These are phyloP conservation scores for Sporothrix luriei DNA, from an alignment of 2,329 filamentous ascomycete genomes.

Conservation along the genomic window DNA sequence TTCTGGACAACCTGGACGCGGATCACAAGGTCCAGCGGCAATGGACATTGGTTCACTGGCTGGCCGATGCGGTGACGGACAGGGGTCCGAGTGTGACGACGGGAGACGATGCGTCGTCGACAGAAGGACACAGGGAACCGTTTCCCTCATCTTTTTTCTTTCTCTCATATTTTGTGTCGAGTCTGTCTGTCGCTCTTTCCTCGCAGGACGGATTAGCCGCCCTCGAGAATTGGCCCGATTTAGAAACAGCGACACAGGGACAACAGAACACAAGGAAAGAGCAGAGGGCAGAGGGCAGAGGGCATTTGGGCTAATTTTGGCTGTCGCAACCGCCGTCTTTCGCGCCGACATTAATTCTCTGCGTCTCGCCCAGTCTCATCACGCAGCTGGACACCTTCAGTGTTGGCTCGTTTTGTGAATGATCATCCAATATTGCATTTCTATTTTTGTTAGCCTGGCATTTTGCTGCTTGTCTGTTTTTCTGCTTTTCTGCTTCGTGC, in stretches of 20 bases:
- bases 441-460: slow-evolving; percentile 34
- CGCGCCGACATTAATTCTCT: background rate
- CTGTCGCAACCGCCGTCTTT: slow-evolving; percentile 16
- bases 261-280: too few species aligned
- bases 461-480: background rate
- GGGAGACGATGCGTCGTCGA: background rate
- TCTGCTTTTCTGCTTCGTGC: background rate
- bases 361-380: slow-evolving; percentile 7
- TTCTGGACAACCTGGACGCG: slow-evolving; percentile 22
- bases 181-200: slow-evolving; percentile 25
- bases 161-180: background rate
- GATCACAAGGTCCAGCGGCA: slow-evolving; percentile 30
- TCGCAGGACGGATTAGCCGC: slow-evolving; percentile 26
- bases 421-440: slow-evolving; percentile 19
- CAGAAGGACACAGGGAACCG: background rate
- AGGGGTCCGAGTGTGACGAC: slow-evolving; percentile 21
- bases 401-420: background rate
- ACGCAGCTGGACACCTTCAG: slow-evolving; percentile 4
- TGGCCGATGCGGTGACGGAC: slow-evolving; percentile 22
- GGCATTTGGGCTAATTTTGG: slow-evolving; percentile 38
- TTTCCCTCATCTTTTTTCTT: background rate
- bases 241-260: slow-evolving; percentile 18
- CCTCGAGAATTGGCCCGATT: slow-evolving; percentile 38
- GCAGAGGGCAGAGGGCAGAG: background rate
- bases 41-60: slow-evolving; percentile 28